phyloP scores from a whole-genome alignment of 441 rosid genomes.

The Erysimum cheiri region DNA sequence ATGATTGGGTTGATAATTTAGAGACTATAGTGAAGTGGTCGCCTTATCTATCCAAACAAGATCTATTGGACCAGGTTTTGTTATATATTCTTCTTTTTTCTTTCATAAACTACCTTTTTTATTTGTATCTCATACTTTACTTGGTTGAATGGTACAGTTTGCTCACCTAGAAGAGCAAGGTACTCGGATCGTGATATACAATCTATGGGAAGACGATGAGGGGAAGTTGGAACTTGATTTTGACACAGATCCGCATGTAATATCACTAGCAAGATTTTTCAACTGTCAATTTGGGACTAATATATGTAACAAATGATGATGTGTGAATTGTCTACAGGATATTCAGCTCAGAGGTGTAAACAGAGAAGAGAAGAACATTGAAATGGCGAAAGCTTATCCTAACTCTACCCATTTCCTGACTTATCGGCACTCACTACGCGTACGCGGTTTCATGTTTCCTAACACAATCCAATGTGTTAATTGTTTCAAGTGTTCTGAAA shows the following conservation, averaged over 20 bases:
- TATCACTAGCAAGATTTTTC: neutral
- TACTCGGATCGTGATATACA: slow-evolving; percentile 67
- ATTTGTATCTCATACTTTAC: slow-evolving; percentile 27
- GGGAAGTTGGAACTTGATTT: slow-evolving; percentile 72
- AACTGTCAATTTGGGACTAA: neutral
- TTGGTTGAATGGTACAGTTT: slow-evolving; percentile 51
- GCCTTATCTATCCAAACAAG: slow-evolving; percentile 56
- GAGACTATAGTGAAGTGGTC: slow-evolving; percentile 69
- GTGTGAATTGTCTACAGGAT: slow-evolving; percentile 53
- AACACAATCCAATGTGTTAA: neutral
- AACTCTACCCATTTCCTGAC: slow-evolving; percentile 68
- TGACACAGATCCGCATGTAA: slow-evolving; percentile 61
- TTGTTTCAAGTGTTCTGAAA: neutral
- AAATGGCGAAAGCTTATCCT: slow-evolving; percentile 66
- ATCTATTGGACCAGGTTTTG: slow-evolving; percentile 53
- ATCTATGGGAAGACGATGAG: slow-evolving; percentile 84
- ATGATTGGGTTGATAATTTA: slow-evolving; percentile 58
- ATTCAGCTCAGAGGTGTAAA: slow-evolving; percentile 82
- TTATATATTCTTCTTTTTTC: neutral
- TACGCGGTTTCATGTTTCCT: slow-evolving; percentile 35
- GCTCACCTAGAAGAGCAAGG: slow-evolving; percentile 54
- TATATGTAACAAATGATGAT: neutral
- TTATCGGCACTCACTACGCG: slow-evolving; percentile 77
- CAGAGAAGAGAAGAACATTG: slow-evolving; percentile 70
- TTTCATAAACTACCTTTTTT: neutral